Base-by-base conservation (phyloP, 75 land plant genomes). In the Pinus tabuliformis region DNA sequence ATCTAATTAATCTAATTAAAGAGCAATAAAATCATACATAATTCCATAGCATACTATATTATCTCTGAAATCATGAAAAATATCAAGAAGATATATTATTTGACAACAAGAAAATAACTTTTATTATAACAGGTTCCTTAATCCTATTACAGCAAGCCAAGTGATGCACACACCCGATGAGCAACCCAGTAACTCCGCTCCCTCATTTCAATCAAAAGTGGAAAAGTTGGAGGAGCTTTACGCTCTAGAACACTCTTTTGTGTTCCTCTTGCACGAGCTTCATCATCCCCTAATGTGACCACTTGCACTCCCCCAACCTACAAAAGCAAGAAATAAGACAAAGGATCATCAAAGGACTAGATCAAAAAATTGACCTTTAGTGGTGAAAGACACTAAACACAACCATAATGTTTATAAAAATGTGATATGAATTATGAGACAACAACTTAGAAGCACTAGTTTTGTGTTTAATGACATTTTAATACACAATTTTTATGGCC, bases 281-380 rank as follows among this genome's bases (percentile, higher is more conserved):
- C 91, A 37, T 80, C 91, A 81, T 89, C 91, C 39, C 93, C 92
- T 37, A 92, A 70, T 59, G 92, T 90, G 66, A 86, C 92, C 49
- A 85, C 85, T 79, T 88, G 92, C 26, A 91, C 77, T 62, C 93
- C 93, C 6, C 93, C 93, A 77, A 91, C 81, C 93, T 89, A 73
- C 21, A 78, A 39, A 63, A 49, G 15, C 33, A 73, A 62, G 63
- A 7, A 18, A 18, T 3, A 77, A 26, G 11, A 36, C 18, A 33
- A 76, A 62, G 8, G 18, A 56, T 24, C 75, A 42, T 20, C 17
- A 76, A 57, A 17, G 70, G 57, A 71, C 33, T 30, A 17, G 57
- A 24, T 36, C 42, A 26, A 13, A 18, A 24, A 52, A 24, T n/a
- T 45, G 12, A 33, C 7, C 22, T 52, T 52, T 56, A 16, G 26